phyloP scores from a whole-genome alignment of 2,329 filamentous ascomycete genomes.

The Purpureocillium takamizusanense region DNA sequence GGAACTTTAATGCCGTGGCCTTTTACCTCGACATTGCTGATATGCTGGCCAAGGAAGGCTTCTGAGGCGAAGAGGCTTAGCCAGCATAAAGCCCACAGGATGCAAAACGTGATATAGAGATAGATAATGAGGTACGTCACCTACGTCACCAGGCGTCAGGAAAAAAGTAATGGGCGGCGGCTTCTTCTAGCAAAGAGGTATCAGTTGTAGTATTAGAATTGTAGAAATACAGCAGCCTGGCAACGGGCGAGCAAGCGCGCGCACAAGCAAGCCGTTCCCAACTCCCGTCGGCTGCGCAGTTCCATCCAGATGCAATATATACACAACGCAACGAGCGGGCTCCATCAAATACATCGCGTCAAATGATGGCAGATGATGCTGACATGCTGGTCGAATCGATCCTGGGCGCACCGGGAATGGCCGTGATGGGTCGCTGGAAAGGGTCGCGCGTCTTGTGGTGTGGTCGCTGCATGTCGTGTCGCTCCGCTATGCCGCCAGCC shows the following conservation, averaged over 20 bases:
- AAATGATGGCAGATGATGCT: neutral
- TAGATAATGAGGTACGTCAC: too few species aligned
- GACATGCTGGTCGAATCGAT: neutral
- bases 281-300: neutral
- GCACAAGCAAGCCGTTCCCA: conserved; percentile 7
- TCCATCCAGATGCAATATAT: conserved; percentile 4
- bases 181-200: conserved; percentile 9
- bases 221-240: conserved; percentile 16
- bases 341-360: conserved; percentile 3
- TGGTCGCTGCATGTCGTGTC: neutral
- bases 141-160: too few species aligned
- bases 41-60: conserved; percentile 62
- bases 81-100: too few species aligned
- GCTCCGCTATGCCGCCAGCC: neutral
- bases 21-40: conserved; percentile 59
- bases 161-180: too few species aligned
- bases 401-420: neutral
- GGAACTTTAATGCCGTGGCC: conserved; percentile 57
- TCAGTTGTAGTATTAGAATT: conserved; percentile 11
- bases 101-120: too few species aligned
- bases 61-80: too few species aligned
- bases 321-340: conserved; percentile 1
- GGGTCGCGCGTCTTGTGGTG: too few species aligned
- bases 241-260: conserved; percentile 4
- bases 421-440: neutral